Evolutionary conservation across 2,329 filamentous ascomycete genomes (phyloP).

Genomic region (Pseudodiploospora longispora): DNA sequence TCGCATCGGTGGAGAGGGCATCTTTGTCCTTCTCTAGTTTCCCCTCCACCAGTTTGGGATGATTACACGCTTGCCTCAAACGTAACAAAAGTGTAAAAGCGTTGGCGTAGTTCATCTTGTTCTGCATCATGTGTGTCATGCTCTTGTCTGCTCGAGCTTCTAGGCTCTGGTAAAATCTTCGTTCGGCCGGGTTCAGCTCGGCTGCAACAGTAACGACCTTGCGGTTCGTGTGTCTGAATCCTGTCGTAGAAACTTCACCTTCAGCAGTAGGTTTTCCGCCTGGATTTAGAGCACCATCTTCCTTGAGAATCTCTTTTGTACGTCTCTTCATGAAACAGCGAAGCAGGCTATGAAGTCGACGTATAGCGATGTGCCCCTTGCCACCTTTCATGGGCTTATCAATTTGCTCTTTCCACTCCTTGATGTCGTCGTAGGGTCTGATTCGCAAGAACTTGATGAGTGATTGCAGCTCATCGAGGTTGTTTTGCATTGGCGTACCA

Average conservation of each 20-base stretch:
- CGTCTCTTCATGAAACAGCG: slow-evolving; percentile 98
- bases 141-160: slow-evolving; percentile 79
- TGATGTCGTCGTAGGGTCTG: slow-evolving; percentile 79
- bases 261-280: slow-evolving; percentile 55
- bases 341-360: slow-evolving; percentile 73
- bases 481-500: slow-evolving; percentile 97
- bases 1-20: slow-evolving; percentile 59
- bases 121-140: slow-evolving; percentile 81
- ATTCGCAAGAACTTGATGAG: slow-evolving; percentile 89
- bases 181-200: slow-evolving; percentile 71
- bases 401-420: slow-evolving; percentile 86
- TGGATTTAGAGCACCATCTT: slow-evolving; percentile 71
- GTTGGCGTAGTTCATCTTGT: slow-evolving; percentile 81
- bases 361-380: slow-evolving; percentile 80
- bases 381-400: slow-evolving; percentile 84
- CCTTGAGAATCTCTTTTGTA: slow-evolving; percentile 92
- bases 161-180: slow-evolving; percentile 76
- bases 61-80: slow-evolving; percentile 88
- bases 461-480: slow-evolving; percentile 90
- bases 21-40: slow-evolving; percentile 86
- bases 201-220: slow-evolving; percentile 76
- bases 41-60: slow-evolving; percentile 77
- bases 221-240: slow-evolving; percentile 86
- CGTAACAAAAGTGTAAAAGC: slow-evolving; percentile 87
- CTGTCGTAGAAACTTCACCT: slow-evolving; percentile 47